A percentile compares a stretch with the other conserved stretches of the same genome.
phyloP scores from a whole-genome alignment of 2,329 filamentous ascomycete species.

The Trichoderma sp. region DNA sequence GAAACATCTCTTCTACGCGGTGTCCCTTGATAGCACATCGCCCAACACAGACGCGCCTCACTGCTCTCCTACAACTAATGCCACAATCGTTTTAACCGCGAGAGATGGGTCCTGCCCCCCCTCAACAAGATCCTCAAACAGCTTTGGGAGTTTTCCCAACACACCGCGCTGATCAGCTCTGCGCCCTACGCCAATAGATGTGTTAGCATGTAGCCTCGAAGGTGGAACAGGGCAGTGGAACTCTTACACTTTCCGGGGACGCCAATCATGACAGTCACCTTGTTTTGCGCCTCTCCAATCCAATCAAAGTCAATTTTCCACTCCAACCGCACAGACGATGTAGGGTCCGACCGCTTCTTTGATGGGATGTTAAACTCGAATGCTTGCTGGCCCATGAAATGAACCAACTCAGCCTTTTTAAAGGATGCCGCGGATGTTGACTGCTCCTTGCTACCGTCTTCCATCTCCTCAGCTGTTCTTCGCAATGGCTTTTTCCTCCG shows the following conservation, averaged over 20 bases:
- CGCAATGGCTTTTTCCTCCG: conserved; percentile 27
- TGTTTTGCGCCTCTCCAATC: conserved; percentile 66
- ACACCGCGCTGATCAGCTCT: conserved; percentile 54
- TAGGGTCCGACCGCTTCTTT: conserved; percentile 30
- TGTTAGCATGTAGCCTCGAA: conserved; percentile 21
- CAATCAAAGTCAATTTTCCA: conserved; percentile 69
- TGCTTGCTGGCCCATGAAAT: conserved; percentile 51
- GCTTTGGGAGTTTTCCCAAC: conserved; percentile 54
- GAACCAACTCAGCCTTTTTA: conserved; percentile 45
- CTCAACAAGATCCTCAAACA: conserved; percentile 59
- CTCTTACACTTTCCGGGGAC: conserved; percentile 63
- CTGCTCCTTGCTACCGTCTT: conserved; percentile 19
- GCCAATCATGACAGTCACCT: conserved; percentile 51
- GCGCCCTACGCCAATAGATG: conserved; percentile 47
- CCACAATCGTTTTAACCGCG: conserved; percentile 58
- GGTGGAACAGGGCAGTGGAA: background rate
- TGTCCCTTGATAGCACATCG: conserved; percentile 20
- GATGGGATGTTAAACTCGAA: conserved; percentile 44
- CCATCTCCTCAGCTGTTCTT: conserved; percentile 26
- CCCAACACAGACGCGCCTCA: conserved; percentile 17
- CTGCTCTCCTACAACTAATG: conserved; percentile 52
- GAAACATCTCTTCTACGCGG: background rate
- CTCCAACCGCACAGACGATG: conserved; percentile 49
- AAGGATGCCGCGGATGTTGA: conserved; percentile 5
- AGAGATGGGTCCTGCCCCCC: conserved; percentile 52